Evolutionary conservation across 1,284 basidiomycete species (phyloP), one percentile per base, ranked within the genome.

Genomic region (Papiliotrema flavescens): DNA sequence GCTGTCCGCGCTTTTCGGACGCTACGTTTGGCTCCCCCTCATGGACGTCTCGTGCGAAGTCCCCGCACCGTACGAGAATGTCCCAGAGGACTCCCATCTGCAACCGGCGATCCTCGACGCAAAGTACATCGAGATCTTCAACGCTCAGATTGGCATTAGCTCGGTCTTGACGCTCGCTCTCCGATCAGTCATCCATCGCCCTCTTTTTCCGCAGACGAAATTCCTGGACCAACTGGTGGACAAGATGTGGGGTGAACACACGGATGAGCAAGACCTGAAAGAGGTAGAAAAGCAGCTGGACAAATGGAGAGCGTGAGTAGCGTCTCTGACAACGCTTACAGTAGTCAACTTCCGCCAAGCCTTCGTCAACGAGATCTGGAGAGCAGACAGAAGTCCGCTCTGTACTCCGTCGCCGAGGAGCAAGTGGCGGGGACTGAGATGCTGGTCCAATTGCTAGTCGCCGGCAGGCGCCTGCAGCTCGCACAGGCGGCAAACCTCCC

Each of bases 91-190:
- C 23, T 28, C 46, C 9, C 46, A 48, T 24, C 46, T 48, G 34
- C 46, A 48, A 23, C 46, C 46, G n/a, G 46, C 46, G 19, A 48
- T 48, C 13, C 46, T 48, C n/a, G 46, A 48, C 46, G 46, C 46
- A 9, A 48, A 48, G 22, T 48, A 48, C 46, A 37, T 48, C 35
- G 46, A 48, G 34, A 48, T 48, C 4, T 48, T 48, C 35, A 36
- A 37, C 46, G 46, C 46, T 14, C 46, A 48, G 15, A 48, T 48
- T 22, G 46, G 46, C 15, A 23, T 48, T n/a, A 48, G 46, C 46
- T 35, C 46, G 13, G 46, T 48, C 17, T 24, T 48, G 6, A 48
- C 46, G 8, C 35, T 48, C 6, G 35, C 46, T 5, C 22, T 48
- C 19, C 46, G 46, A 22, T 35, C 46, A 3, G 46, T 48, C 46